Evolutionary conservation across 331 rosid species (phyloP).

Genomic region (Pyrus hybrid): DNA sequence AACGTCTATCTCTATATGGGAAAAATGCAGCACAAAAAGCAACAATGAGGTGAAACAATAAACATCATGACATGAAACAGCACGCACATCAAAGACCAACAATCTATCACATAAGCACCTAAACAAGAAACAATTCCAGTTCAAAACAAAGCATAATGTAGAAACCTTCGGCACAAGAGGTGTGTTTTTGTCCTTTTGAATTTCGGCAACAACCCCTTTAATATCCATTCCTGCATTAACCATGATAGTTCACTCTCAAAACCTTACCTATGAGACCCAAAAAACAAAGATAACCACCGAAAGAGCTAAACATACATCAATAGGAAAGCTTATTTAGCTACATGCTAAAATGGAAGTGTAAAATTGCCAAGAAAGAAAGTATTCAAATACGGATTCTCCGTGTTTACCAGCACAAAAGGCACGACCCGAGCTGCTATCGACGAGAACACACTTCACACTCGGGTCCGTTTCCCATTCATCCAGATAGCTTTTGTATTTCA

Average conservation of each 20-base stretch:
- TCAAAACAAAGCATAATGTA: constrained; percentile 28
- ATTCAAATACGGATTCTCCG: background rate
- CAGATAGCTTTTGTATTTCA: constrained; percentile 68
- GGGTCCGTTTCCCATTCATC: constrained; percentile 94
- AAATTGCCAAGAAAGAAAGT: constrained; percentile 10
- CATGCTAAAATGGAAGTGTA: background rate
- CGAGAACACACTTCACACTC: constrained; percentile 71
- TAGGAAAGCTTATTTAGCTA: background rate
- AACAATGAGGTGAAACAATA: no score
- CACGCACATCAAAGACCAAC: constrained; percentile 7
- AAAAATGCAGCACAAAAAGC: no score
- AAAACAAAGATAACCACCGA: constrained; percentile 24
- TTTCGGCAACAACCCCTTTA: constrained; percentile 99
- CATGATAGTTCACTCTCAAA: constrained; percentile 61
- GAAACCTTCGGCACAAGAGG: constrained; percentile 93
- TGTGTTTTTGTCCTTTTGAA: constrained; percentile 84
- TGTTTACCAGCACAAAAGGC: constrained; percentile 88
- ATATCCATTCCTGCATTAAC: constrained; percentile 98
- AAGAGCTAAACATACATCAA: background rate
- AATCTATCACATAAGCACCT: constrained; percentile 10
- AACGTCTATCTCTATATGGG: background rate
- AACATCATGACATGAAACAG: background rate
- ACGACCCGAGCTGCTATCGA: constrained; percentile 82
- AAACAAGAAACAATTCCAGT: constrained; percentile 10
- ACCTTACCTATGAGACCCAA: constrained; percentile 32